These are phyloP conservation scores for Quercus parvula DNA, from an alignment of 306 rosid species.

Conservation along the genomic window DNA sequence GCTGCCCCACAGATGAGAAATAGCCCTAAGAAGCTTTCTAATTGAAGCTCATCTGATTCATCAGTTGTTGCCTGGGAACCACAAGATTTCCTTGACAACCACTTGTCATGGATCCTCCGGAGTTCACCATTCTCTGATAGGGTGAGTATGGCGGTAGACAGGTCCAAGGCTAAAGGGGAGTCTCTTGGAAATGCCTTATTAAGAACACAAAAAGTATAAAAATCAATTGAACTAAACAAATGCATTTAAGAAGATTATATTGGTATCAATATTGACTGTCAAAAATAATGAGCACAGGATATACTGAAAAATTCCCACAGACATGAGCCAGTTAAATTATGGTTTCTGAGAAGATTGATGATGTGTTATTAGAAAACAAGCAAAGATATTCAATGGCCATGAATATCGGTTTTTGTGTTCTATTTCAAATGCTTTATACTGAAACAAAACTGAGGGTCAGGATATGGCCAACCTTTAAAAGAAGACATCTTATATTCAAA, in stretches of 20 bases:
- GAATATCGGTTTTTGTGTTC: neutral
- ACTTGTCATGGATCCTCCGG: conserved; percentile 33
- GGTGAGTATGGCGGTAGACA: conserved; percentile 45
- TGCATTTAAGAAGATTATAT: too few species aligned
- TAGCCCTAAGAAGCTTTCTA: conserved; percentile 44
- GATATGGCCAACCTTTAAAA: neutral
- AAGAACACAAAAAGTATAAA: neutral
- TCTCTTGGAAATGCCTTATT: conserved; percentile 47
- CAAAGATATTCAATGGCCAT: neutral
- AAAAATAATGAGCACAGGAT: too few species aligned
- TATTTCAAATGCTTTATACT: neutral
- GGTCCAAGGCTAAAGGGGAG: conserved; percentile 44
- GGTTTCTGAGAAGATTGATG: neutral
- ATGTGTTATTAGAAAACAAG: neutral
- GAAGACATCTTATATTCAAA: neutral
- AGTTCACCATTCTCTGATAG: conserved; percentile 47
- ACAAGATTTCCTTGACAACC: conserved; percentile 41
- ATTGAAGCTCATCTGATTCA: conserved; percentile 28
- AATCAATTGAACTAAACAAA: too few species aligned
- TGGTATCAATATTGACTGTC: too few species aligned
- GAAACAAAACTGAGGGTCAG: neutral
- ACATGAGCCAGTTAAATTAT: neutral
- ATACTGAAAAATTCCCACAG: too few species aligned
- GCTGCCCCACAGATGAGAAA: conserved; percentile 30
- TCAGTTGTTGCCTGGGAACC: neutral